A percentile compares a stretch with the other conserved stretches of the same genome.
Conservation (phyloP, 2,329 filamentous ascomycete species). For the Tolypocladium guangdongense region DNA sequence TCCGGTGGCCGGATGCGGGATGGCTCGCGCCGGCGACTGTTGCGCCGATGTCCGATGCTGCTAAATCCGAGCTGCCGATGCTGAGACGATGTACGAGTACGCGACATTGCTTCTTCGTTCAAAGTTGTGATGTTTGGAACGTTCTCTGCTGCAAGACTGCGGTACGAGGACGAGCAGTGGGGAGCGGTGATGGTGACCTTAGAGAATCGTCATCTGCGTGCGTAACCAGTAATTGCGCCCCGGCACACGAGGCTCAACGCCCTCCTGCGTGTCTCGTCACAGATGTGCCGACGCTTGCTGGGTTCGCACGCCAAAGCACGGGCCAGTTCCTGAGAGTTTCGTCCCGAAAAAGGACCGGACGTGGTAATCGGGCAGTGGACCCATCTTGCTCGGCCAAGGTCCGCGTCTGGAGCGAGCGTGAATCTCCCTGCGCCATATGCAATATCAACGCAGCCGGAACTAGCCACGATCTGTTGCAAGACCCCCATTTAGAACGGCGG, state of each 20-base stretch:
- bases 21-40: background rate
- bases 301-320: no score
- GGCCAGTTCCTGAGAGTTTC: background rate
- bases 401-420: background rate
- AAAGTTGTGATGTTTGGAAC: background rate
- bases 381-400: background rate
- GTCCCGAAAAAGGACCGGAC: background rate
- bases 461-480: background rate
- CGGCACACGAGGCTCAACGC: background rate
- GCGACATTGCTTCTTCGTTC: background rate
- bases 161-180: background rate
- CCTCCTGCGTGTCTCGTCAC: no score
- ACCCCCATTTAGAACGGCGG: background rate
- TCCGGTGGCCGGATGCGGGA: background rate
- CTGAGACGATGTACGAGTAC: background rate
- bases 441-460: background rate
- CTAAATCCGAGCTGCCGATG: background rate
- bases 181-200: no score
- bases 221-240: background rate
- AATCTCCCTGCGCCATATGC: background rate
- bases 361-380: background rate
- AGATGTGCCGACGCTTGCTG: no score
- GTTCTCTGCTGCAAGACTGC: background rate
- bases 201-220: no score
- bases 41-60: background rate